Base-by-base conservation (phyloP, 257 asterid genomes). In the Solanum chiquidenum region DNA sequence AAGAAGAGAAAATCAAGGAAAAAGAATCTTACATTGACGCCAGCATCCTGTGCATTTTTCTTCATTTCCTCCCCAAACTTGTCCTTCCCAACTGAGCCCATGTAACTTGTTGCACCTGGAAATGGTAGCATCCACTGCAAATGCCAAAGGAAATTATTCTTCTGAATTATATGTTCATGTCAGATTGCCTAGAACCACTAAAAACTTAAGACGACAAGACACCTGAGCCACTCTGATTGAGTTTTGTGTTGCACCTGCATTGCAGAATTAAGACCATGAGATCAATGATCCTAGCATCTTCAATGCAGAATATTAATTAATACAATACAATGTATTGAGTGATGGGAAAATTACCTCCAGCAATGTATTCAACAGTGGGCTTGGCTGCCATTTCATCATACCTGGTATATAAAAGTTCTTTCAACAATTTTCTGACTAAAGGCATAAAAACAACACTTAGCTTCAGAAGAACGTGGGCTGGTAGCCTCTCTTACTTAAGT, bases 191-290 rank as follows among this genome's bases (percentile, higher is more conserved):
- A 74, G 21, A 31, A 79, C 74, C 58, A 73, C 35, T 80, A 40
- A 12, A 60, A 64, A 64, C 75, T 33, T 83, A 86, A 69, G 60
- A 52, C 21, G 79, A 55, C 34, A 72, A 38, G 55, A 83, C 89
- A 96, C 99, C 97, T 97, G 99, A 85, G 99, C 99, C 89, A 97
- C 98, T 93, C 98, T 92, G 87, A 97, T 97, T 84, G 99, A 94
- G 87, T 97, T 97, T 86, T 96, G 99, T 27, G 99, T 97, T 46
- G 99, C 98, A 83, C 99, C 99, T 97, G 93, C 89, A 91, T 60
- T 68, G 62, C 38, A 77, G 60, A 87, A 82, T 38, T 44, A 87
- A 49, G 69, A 69, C 55, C 46, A 49, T 1, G 58, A 49, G 34
- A 12, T 37, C 83, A 72, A 73, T 33, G 55, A 27, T 80, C 38